Base-by-base conservation (phyloP, 148 eudicot genomes). In the Oxyria digyna region DNA sequence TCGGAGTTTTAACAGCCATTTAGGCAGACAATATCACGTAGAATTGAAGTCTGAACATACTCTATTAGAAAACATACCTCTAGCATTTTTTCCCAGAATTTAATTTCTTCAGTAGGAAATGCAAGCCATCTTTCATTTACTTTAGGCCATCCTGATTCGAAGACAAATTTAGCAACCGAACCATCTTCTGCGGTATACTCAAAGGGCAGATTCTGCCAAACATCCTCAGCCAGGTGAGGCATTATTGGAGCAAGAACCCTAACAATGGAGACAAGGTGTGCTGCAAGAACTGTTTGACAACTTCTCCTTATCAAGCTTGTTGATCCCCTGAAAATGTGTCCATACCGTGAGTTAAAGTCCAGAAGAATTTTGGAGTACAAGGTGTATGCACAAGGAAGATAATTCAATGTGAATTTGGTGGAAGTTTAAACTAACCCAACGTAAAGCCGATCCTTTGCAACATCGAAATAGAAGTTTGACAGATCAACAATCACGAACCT, bases 161-260 rank as follows among this genome's bases (percentile, higher is more conserved):
- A 93, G 71, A 90, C 89, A 76, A 76, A 90, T 73, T 75, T 72
- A 14, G 92, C 87, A 42, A 67, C 46, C 32, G 84, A 76, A 45
- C 89, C 96, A 72, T 90, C 96, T 77, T 85, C 85, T 42, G 78
- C 55, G 35, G 78, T 76, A 75, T 82, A 77, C 35, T 85, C 77
- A 54, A 94, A 90, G 41, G 98, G 97, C 70, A 94, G 89, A 67
- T 88, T 81, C 83, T 88, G 97, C 98, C 98, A 94, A 6, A 82
- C 96, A 80, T 94, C 98, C 78, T 94, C 98, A 4, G 98, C 88
- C 78, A 94, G 79, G 84, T 94, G 98, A 64, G 98, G 98, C 79
- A 94, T 75, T 68, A 94, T 94, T 49, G 98, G 98, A 73, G 98
- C 92, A 76, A 90, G 82, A 21, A 90, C 78, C 74, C 81, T 84